phyloP scores from a whole-genome alignment of 257 asterid genomes.

The Solanum tacnaense region DNA sequence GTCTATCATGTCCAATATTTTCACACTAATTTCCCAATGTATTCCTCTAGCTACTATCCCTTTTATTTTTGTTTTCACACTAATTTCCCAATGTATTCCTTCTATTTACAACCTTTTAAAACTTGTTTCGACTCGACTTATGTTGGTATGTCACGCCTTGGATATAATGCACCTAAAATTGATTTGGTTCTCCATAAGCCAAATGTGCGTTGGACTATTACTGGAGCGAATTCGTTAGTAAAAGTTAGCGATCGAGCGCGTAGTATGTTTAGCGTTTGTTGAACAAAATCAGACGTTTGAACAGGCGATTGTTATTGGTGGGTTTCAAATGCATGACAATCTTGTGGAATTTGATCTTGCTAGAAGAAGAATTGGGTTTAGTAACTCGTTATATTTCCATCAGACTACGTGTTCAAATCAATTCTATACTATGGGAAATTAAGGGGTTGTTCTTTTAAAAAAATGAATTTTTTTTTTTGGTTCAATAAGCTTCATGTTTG shows the following conservation, averaged over 20 bases:
- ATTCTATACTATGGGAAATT: background rate
- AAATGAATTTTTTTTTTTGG: no score
- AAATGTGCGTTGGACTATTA: slow-evolving; percentile 11
- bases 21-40: background rate
- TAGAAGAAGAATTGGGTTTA: background rate
- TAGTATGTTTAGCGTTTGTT: slow-evolving; percentile 31
- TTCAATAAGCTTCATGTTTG: background rate
- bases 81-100: background rate
- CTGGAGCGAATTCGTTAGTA: slow-evolving; percentile 29
- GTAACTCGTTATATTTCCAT: slow-evolving; percentile 17
- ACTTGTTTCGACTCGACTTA: background rate
- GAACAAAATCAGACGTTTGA: slow-evolving; percentile 12
- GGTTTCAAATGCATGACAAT: slow-evolving; percentile 20
- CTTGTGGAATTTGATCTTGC: background rate
- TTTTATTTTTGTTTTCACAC: background rate
- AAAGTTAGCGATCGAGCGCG: background rate
- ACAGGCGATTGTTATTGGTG: slow-evolving; percentile 27
- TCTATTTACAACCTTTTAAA: background rate
- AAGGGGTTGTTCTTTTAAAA: background rate
- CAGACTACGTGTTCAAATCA: slow-evolving; percentile 22
- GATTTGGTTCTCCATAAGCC: background rate
- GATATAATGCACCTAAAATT: background rate
- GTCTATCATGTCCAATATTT: background rate
- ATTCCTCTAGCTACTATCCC: background rate
- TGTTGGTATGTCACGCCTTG: background rate